Evolutionary conservation across 2,329 filamentous ascomycete species (phyloP).

Genomic region (Fusarium keratoplasticum): DNA sequence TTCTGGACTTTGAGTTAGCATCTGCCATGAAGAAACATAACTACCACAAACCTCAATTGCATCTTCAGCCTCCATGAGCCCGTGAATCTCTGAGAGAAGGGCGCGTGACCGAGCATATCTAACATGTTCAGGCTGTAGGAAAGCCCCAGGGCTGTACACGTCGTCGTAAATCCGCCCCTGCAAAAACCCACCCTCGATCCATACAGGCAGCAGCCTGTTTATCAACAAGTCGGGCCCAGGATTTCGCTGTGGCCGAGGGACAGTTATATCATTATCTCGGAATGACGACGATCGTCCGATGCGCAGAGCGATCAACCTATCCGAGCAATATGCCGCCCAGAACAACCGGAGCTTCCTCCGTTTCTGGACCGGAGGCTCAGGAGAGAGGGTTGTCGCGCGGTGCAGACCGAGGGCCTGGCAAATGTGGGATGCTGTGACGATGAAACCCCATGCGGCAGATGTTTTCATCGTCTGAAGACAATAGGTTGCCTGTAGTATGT

Average conservation of each 20-base stretch:
- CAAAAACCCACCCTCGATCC: slow-evolving; percentile 28
- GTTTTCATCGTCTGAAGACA: slow-evolving; percentile 36
- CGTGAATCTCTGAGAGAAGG: slow-evolving; percentile 16
- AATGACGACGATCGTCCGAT: slow-evolving; percentile 42
- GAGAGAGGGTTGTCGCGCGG: slow-evolving; percentile 13
- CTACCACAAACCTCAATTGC: not conserved
- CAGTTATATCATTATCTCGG: slow-evolving; percentile 43
- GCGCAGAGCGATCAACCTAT: slow-evolving; percentile 42
- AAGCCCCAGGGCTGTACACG: slow-evolving; percentile 42
- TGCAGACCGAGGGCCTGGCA: slow-evolving; percentile 38
- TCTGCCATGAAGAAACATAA: not conserved
- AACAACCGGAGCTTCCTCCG: slow-evolving; percentile 35
- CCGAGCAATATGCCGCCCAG: slow-evolving; percentile 41
- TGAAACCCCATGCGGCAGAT: slow-evolving; percentile 38
- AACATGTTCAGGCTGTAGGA: slow-evolving; percentile 32
- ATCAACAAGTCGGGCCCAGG: not conserved
- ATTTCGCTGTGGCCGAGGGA: slow-evolving; percentile 13
- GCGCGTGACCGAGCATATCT: slow-evolving; percentile 27
- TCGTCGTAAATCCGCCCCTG: slow-evolving; percentile 45
- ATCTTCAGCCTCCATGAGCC: not conserved
- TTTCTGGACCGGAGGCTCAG: slow-evolving; percentile 5
- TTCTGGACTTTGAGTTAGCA: not conserved
- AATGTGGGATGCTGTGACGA: slow-evolving; percentile 31
- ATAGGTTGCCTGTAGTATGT: slow-evolving; percentile 15
- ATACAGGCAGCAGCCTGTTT: slow-evolving; percentile 6